Conservation (phyloP, 2,329 filamentous ascomycete species). For the Xylariaceae sp. region DNA sequence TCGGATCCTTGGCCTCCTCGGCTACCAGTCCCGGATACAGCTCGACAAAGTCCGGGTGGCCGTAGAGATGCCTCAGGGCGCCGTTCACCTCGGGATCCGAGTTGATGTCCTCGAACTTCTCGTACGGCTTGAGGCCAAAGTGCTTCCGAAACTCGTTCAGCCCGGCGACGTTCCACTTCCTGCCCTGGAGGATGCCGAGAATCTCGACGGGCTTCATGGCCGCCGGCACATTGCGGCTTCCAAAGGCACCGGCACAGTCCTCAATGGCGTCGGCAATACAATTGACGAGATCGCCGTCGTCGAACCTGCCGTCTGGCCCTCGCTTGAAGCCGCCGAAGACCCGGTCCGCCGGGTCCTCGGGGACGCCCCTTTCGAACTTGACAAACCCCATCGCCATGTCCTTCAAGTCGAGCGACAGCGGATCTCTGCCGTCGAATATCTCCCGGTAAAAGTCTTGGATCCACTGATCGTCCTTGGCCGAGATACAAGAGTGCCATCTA, state of each 20-base stretch:
- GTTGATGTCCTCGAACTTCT: conserved; percentile 79
- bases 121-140: conserved; percentile 70
- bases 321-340: conserved; percentile 62
- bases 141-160: conserved; percentile 83
- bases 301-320: conserved; percentile 60
- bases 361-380: conserved; percentile 56
- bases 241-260: conserved; percentile 70
- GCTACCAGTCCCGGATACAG: conserved; percentile 74
- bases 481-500: conserved; percentile 70
- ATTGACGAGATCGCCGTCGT: conserved; percentile 69
- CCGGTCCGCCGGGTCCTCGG: conserved; percentile 63
- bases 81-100: conserved; percentile 66
- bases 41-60: conserved; percentile 74
- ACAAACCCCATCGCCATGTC: conserved; percentile 59
- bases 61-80: conserved; percentile 62
- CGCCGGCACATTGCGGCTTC: conserved; percentile 66
- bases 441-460: conserved; percentile 62
- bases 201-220: conserved; percentile 73
- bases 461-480: conserved; percentile 72
- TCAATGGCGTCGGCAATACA: conserved; percentile 75
- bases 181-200: conserved; percentile 70
- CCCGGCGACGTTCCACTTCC: conserved; percentile 70
- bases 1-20: conserved; percentile 68
- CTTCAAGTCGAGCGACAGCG: conserved; percentile 48
- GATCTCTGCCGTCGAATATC: conserved; percentile 53